Percentiles rank a stretch among this genome's conserved stretches.
Conservation (phyloP, 225 moss, liverwort and hornwort species). For the Asterella californica region DNA sequence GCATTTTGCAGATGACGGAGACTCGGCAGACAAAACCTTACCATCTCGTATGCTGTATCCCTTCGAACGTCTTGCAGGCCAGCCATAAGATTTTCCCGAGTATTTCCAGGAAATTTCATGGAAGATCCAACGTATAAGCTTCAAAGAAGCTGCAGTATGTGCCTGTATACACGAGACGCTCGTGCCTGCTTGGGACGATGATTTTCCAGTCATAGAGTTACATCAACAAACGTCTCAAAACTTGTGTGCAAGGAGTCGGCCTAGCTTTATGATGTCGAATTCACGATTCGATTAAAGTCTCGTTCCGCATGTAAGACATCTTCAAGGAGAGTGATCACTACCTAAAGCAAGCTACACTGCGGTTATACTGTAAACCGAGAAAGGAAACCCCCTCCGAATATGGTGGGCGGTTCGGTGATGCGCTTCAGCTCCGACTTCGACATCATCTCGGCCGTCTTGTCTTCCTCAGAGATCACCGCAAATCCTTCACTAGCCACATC, state of each 20-base stretch:
- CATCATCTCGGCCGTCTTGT: too few species aligned
- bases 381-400: too few species aligned
- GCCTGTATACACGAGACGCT: neutral
- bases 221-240: too few species aligned
- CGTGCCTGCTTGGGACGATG: neutral
- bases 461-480: too few species aligned
- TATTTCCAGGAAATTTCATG: neutral
- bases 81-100: neutral
- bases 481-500: too few species aligned
- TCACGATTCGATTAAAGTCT: neutral
- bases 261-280: neutral
- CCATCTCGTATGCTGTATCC: neutral
- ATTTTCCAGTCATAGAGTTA: neutral
- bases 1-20: neutral
- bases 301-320: neutral
- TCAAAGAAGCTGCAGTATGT: neutral
- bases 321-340: neutral
- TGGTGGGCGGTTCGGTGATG: too few species aligned
- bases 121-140: neutral
- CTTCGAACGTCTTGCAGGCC: neutral
- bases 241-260: too few species aligned
- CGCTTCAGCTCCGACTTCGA: too few species aligned
- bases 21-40: conserved; percentile 4
- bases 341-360: neutral
- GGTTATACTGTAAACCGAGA: too few species aligned